Evolutionary conservation across 352 stramenopile genomes (phyloP).

Genomic region (Phytophthora pinifolia): DNA sequence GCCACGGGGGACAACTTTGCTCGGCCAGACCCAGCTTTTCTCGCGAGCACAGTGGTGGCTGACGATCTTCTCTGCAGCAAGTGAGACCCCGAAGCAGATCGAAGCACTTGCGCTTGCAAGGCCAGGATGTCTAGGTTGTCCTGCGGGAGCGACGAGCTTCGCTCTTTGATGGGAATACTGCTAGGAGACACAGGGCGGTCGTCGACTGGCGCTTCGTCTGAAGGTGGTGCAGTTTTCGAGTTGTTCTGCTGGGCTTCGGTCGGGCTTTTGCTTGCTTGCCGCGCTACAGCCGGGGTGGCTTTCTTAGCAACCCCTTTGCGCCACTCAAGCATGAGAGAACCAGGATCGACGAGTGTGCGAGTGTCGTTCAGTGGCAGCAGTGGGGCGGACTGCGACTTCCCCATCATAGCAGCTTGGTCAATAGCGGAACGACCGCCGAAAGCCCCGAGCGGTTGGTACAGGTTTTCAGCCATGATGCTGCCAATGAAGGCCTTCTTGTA

Average conservation of each 20-base stretch:
- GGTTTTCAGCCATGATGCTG: conserved; percentile 39
- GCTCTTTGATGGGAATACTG: neutral
- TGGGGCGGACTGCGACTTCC: conserved; percentile 39
- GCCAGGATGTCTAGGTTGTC: conserved; percentile 6
- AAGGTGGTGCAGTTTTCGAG: neutral
- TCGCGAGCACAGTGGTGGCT: conserved; percentile 2
- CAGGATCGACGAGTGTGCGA: conserved; percentile 38
- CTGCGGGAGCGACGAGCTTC: conserved; percentile 12
- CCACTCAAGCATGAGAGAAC: conserved; percentile 37
- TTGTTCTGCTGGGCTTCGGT: conserved; percentile 2
- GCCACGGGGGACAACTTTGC: conserved; percentile 11
- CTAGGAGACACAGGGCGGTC: neutral
- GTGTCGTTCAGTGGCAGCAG: conserved; percentile 19
- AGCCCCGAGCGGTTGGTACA: conserved; percentile 12
- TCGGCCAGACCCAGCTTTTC: conserved; percentile 7
- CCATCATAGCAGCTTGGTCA: conserved; percentile 9
- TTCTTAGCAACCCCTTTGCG: conserved; percentile 14
- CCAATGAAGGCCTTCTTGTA: conserved; percentile 69
- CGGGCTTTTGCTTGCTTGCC: conserved; percentile 1
- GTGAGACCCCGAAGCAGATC: conserved; percentile 9
- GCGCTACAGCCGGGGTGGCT: neutral
- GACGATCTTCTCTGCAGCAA: conserved; percentile 14
- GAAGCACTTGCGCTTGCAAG: conserved; percentile 5
- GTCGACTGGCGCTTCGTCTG: conserved; percentile 1
- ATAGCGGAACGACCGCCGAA: conserved; percentile 1